Base-by-base conservation (phyloP, 345 rosid genomes). In the Lepidium africanum region DNA sequence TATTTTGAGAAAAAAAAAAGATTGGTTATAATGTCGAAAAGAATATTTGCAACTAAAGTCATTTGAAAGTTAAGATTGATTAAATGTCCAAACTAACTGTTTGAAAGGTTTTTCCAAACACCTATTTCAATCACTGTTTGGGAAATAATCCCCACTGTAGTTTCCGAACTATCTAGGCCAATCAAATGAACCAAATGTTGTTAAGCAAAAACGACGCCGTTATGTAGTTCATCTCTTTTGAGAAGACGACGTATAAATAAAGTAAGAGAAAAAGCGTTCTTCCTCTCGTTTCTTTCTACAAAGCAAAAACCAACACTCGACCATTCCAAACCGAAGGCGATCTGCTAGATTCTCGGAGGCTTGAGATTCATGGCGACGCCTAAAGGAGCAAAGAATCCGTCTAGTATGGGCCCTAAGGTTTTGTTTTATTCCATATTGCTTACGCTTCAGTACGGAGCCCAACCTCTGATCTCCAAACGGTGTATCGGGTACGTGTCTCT, bases 381-480 rank as follows among this genome's bases (percentile, higher is more conserved):
- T 37, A 55, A 36, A 6, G 63, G 49, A 63, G 59, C 51, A 11
- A 78, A 69, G 63, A 74, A n/a, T 49, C 38, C 74, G 58, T 73
- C 55, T 39, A 74, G 61, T 12, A 82, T 67, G 85, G 81, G 46
- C n/a, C 36, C 78, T 14, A 70, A 61, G 72, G 83, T 94, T 70
- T 82, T 81, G 83, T 46, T 91, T 39, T 91, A 78, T 79, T 94
- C 96, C 61, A 58, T 86, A 17, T 59, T 91, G 45, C 97, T 94
- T 37, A 65, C 91, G 71, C 71, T 94, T 74, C 99, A 94, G 77
- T 94, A 94, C 71, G 97, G 96, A 25, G 85, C 87, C 14, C 99
- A 94, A 72, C 99, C 99, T 79, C 81, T 91, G 55, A 83, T 94
- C 82, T 87, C 97, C 82, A 94, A 89, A 73, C 83, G 96, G 72